Evolutionary conservation across 306 rosid genomes (phyloP), one percentile per base, ranked within the genome.

Genomic region (Trichosanthes truncata): DNA sequence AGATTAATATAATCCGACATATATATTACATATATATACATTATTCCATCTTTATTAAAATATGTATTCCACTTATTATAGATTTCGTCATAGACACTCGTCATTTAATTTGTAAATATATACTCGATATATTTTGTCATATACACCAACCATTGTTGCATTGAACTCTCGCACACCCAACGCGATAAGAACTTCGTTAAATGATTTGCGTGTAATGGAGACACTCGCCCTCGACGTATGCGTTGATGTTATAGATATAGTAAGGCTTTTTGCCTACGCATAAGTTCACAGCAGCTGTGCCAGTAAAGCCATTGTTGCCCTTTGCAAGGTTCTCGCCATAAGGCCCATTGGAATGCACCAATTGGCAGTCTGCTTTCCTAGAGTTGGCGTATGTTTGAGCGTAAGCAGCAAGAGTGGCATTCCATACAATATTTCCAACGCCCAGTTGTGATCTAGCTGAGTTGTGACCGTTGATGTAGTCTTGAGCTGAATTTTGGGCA

Each of bases 191-290:
- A 18, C 33, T 57, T 6, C 63, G 74, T 90, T 90, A 90, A 2
- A 90, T 85, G 25, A 90, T 85, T 9, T 87, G 92, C n/a, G 89
- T 87, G 15, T 88, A 90, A 67, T 90, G 91, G 3, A 80, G 43
- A 38, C 92, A 89, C 1, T 80, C 31, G 1, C 88, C 90, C 0
- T 21, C 43, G 9, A 35, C 78, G 20, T 91, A 92, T 0, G 80
- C 9, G 83, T 92, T 92, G 1, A 75, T 72, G 33, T 52, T 81
- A 81, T 90, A 83, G 12, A 83, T 6, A 51, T 86, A 92, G 31
- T 77, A 0, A 0, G 76, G 46, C 63, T 84, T 89, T 85, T 90
- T 89, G 0, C 0, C 35, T 3, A 83, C 86, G 90, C 91, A 92
- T 86, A 89, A 0, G 17, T 66, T 66, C 68, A 89, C 90, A 0